These are phyloP conservation scores for Phyllosticta citribraziliensis DNA, from an alignment of 2,329 filamentous ascomycete genomes.

Conservation along the genomic window DNA sequence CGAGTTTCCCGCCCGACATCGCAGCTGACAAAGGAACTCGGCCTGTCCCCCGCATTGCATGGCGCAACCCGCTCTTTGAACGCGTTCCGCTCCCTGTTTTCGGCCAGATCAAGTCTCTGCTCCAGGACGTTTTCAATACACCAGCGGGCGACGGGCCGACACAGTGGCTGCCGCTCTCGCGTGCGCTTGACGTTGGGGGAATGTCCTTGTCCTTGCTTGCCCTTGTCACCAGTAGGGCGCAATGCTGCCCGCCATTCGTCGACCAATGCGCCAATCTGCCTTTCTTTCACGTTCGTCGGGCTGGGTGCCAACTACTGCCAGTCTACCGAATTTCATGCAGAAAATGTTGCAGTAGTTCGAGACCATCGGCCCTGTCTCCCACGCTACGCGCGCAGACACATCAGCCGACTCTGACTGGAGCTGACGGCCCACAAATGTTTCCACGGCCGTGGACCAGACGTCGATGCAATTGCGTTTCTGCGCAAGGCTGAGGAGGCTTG, in stretches of 20 bases:
- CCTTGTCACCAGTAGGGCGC: background rate
- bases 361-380: background rate
- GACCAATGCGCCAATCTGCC: background rate
- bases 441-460: background rate
- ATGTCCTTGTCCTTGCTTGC: background rate
- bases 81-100: background rate
- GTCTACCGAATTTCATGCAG: background rate
- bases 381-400: background rate
- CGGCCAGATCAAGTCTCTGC: background rate
- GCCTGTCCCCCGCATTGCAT: background rate
- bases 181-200: background rate
- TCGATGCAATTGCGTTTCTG: background rate
- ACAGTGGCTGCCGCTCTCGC: background rate
- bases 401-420: background rate
- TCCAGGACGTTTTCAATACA: background rate
- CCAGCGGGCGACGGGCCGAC: background rate
- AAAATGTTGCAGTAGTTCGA: background rate
- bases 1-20: too few species aligned
- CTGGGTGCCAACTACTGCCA: background rate
- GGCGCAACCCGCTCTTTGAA: background rate
- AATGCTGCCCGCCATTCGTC: background rate
- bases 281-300: background rate
- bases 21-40: too few species aligned
- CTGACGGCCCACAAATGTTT: background rate
- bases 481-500: background rate